Evolutionary conservation across 2,329 filamentous ascomycete species (phyloP), one percentile per base, ranked within the genome.

Genomic region (Emmonsiellopsis sp.): DNA sequence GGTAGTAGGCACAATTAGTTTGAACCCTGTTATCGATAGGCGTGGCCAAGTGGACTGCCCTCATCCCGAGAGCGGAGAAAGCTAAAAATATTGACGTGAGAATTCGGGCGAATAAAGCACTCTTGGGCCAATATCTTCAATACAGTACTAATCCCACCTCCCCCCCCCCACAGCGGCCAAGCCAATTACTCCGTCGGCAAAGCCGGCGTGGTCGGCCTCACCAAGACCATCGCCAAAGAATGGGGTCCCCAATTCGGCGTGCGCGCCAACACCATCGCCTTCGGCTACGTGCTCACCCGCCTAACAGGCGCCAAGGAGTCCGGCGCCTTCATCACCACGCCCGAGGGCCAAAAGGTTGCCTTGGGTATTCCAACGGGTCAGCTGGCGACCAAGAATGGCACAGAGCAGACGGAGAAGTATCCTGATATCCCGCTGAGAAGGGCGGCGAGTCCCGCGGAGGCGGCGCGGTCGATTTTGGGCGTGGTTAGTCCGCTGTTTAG

Each of bases 161-260:
- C 37, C 49, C 39, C 14, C 39, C n/a, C 39, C 31, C 51, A 40
- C 60, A 68, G 70, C 11, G 89, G 89, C n/a, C 89, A 95, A 76
- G 82, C 86, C 62, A 95, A 95, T 77, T 95, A 95, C 70, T 80
- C 86, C 37, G 75, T 91, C 47, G 90, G 87, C 52, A 95, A 95
- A 75, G 87, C 89, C 2, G 90, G 88, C 45, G 82, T 95, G 11
- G 81, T 81, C 9, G 90, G 90, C 5, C 78, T 95, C 54, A 91
- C 86, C 37, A 94, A 93, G 75, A 90, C 88, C 1, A 88, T 95
- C 65, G 88, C 89, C 2, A 94, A 95, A 74, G 85, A 95, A 74
- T 95, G 89, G 90, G 89, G 89, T 1, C 88, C 87, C 0, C 70
- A 77, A 39, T 95, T 91, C 62, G 89, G 88, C 50, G 89, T 95